Conservation (phyloP, 1,284 basidiomycete genomes). For the Clitocybe nebularis region DNA sequence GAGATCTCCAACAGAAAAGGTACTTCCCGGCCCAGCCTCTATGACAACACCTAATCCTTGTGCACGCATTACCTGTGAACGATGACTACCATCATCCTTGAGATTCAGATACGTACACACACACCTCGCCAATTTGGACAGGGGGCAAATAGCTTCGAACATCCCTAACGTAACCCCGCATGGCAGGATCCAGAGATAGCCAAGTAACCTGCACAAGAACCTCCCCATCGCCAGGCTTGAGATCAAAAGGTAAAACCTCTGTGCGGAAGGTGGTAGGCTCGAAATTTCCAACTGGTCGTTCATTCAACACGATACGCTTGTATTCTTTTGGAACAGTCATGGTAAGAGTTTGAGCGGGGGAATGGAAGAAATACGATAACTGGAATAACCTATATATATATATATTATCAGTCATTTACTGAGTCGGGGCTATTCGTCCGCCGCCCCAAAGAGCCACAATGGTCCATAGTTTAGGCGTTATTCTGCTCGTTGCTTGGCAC, state of each 20-base stretch:
- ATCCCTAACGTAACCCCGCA: slow-evolving; percentile 81
- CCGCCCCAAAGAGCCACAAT: not conserved
- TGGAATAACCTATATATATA: not conserved
- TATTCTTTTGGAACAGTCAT: slow-evolving; percentile 36
- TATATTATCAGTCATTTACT: not conserved
- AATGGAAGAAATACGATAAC: not conserved
- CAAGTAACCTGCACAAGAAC: slow-evolving; percentile 73
- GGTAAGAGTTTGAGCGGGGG: not conserved
- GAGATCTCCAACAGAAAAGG: slow-evolving; percentile 60
- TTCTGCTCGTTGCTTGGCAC: not conserved
- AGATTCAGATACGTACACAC: slow-evolving; percentile 8
- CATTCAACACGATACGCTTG: slow-evolving; percentile 70
- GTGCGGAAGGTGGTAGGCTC: slow-evolving; percentile 68
- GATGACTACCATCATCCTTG: not conserved
- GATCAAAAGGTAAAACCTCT: slow-evolving; percentile 48
- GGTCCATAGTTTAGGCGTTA: not conserved
- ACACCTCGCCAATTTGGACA: slow-evolving; percentile 76
- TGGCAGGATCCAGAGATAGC: slow-evolving; percentile 80
- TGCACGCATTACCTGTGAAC: slow-evolving; percentile 74
- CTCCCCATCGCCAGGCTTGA: slow-evolving; percentile 55
- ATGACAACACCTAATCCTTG: slow-evolving; percentile 68
- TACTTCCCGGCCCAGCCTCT: slow-evolving; percentile 48
- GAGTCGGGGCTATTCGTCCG: not conserved
- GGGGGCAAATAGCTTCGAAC: slow-evolving; percentile 63
- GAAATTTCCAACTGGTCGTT: slow-evolving; percentile 66